phyloP scores from a whole-genome alignment of 495 filamentous ascomycete genomes.

The Penicillium parvum region DNA sequence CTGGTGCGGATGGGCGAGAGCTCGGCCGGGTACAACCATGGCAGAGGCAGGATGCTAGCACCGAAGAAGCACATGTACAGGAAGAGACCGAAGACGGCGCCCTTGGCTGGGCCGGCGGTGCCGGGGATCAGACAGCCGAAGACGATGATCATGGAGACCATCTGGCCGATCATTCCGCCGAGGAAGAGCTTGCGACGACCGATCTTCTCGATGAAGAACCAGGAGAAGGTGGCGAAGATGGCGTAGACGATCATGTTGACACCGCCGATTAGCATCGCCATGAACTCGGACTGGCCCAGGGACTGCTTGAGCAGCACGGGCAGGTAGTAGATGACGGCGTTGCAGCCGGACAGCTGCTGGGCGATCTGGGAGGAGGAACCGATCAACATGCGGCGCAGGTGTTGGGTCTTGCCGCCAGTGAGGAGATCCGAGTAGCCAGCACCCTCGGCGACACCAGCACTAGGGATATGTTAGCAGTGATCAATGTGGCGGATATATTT shows the following conservation, averaged over 20 bases:
- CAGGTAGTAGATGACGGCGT: constrained; percentile 85
- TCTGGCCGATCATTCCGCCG: constrained; percentile 65
- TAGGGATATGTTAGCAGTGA: constrained; percentile 5
- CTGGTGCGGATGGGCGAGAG: constrained; percentile 73
- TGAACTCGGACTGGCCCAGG: constrained; percentile 55
- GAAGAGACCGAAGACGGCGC: constrained; percentile 73
- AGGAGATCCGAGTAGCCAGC: constrained; percentile 37
- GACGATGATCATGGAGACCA: constrained; percentile 68
- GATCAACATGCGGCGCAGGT: constrained; percentile 47
- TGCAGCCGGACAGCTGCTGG: constrained; percentile 74
- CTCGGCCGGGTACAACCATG: constrained; percentile 62
- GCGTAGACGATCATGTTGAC: constrained; percentile 83
- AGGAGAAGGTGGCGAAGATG: constrained; percentile 71
- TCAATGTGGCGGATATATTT: neutral
- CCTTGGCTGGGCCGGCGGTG: constrained; percentile 50
- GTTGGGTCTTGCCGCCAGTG: constrained; percentile 41
- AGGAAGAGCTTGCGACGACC: constrained; percentile 74
- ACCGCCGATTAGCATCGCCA: constrained; percentile 71
- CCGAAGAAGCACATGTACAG: constrained; percentile 76
- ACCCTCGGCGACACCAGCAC: constrained; percentile 34
- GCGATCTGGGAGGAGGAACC: constrained; percentile 67
- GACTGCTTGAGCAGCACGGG: constrained; percentile 69
- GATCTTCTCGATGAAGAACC: constrained; percentile 79
- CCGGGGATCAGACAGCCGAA: constrained; percentile 67
- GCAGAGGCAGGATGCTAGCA: constrained; percentile 60